phyloP scores from a whole-genome alignment of 345 rosid species.

The Citrus australasica region DNA sequence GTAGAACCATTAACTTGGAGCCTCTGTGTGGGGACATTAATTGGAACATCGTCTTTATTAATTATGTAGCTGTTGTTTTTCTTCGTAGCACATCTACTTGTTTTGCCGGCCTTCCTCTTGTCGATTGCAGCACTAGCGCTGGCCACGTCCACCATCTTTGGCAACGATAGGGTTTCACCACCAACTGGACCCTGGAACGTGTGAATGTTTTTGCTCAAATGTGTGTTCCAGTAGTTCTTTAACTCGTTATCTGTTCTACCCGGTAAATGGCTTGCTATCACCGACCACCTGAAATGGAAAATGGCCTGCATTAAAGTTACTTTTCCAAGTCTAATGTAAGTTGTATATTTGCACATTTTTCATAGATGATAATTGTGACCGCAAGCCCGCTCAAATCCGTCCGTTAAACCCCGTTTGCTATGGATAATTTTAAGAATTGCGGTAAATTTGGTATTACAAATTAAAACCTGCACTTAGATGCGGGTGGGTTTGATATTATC shows the following conservation, averaged over 20 bases:
- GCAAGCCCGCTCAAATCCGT: too few species aligned
- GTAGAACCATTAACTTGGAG: background rate
- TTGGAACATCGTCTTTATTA: background rate
- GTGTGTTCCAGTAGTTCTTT: conserved; percentile 70
- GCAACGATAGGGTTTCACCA: background rate
- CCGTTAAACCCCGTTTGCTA: too few species aligned
- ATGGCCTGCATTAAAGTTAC: background rate
- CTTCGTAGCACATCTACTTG: background rate
- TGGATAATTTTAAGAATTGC: too few species aligned
- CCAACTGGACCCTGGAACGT: conserved; percentile 18
- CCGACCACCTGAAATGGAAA: conserved; percentile 45
- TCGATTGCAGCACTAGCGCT: background rate
- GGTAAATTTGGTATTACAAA: too few species aligned
- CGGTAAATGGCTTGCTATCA: conserved; percentile 53
- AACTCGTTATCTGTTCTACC: conserved; percentile 78
- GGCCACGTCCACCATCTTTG: conserved; percentile 8
- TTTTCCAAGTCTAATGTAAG: too few species aligned
- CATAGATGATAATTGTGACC: too few species aligned
- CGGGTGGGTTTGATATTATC: too few species aligned
- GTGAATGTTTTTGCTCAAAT: conserved; percentile 43
- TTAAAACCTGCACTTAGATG: too few species aligned
- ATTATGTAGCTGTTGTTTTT: conserved; percentile 12
- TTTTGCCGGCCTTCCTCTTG: too few species aligned
- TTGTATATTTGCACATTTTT: background rate
- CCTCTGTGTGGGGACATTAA: background rate